Evolutionary conservation across 345 rosid genomes (phyloP).

Genomic region (Lepidium aucheri): DNA sequence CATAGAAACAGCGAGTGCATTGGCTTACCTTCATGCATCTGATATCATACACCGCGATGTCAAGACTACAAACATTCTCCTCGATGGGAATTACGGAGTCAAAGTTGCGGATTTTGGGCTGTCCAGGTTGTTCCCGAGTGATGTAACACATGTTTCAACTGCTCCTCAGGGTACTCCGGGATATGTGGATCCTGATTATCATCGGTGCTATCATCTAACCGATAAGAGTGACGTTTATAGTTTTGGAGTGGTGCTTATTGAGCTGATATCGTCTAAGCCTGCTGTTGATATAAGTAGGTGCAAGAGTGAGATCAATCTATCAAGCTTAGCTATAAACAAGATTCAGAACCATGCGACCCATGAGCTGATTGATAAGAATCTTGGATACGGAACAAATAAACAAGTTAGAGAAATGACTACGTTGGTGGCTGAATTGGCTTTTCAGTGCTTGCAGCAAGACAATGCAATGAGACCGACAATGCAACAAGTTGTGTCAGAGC

Average conservation of each 20-base stretch:
- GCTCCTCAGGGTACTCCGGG: slow-evolving; percentile 77
- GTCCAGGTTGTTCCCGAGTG: slow-evolving; percentile 40
- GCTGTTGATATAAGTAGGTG: slow-evolving; percentile 56
- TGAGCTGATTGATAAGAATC: slow-evolving; percentile 46
- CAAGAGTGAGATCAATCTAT: slow-evolving; percentile 47
- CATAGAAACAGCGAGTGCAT: slow-evolving; percentile 51
- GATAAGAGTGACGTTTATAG: slow-evolving; percentile 68
- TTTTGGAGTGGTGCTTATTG: slow-evolving; percentile 64
- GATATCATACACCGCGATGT: slow-evolving; percentile 59
- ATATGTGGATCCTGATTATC: slow-evolving; percentile 61
- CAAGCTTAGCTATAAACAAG: slow-evolving; percentile 49
- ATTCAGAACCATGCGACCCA: slow-evolving; percentile 32
- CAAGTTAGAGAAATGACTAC: slow-evolving; percentile 36
- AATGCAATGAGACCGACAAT: slow-evolving; percentile 49
- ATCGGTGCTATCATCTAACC: slow-evolving; percentile 52
- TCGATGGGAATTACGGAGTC: slow-evolving; percentile 42
- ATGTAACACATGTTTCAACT: slow-evolving; percentile 60
- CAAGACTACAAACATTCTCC: slow-evolving; percentile 62
- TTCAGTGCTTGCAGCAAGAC: slow-evolving; percentile 53
- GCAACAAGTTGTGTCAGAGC: slow-evolving; percentile 40
- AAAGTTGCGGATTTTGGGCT: slow-evolving; percentile 70
- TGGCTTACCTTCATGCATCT: slow-evolving; percentile 59
- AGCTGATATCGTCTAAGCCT: slow-evolving; percentile 57
- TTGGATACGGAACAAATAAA: slow-evolving; percentile 38
- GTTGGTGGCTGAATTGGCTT: slow-evolving; percentile 52